Conservation (phyloP, 2,329 filamentous ascomycete species). For the Achaetomium macrosporum region DNA sequence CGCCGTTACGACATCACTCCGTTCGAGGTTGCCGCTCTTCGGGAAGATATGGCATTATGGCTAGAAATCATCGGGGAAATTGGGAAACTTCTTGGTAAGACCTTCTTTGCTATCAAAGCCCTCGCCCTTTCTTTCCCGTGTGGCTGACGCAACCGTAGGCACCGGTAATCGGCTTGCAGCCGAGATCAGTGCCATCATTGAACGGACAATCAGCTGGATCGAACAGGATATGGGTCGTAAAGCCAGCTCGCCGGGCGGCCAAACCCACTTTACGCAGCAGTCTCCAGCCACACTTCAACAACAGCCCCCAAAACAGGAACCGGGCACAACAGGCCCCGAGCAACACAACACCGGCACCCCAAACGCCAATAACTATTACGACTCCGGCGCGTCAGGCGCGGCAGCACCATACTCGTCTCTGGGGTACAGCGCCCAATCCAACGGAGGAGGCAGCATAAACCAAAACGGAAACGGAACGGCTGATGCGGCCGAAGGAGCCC, state of each 20-base stretch:
- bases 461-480: constrained; percentile 19
- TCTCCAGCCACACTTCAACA: constrained; percentile 17
- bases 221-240: constrained; percentile 43
- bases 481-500: constrained; percentile 13
- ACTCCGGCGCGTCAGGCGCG: constrained; percentile 8
- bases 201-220: constrained; percentile 48
- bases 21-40: constrained; percentile 54
- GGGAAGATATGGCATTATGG: constrained; percentile 64
- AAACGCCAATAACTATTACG: constrained; percentile 23
- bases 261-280: constrained; percentile 8
- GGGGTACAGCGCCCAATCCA: constrained; percentile 17
- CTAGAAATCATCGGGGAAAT: constrained; percentile 62
- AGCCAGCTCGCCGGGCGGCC: constrained; percentile 16
- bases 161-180: constrained; percentile 39
- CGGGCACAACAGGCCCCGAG: constrained; percentile 1
- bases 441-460: constrained; percentile 5
- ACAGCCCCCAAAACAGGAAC: constrained; percentile 2
- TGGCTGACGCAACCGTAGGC: constrained; percentile 31
- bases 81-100: constrained; percentile 59
- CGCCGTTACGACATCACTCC: constrained; percentile 54
- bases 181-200: constrained; percentile 43
- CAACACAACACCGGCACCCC: constrained; percentile 12
- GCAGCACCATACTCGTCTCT: constrained; percentile 21
- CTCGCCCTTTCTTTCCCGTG: background rate
- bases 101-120: background rate